Conservation (phyloP, 2,329 filamentous ascomycete genomes). For the Alternaria brassicae region DNA sequence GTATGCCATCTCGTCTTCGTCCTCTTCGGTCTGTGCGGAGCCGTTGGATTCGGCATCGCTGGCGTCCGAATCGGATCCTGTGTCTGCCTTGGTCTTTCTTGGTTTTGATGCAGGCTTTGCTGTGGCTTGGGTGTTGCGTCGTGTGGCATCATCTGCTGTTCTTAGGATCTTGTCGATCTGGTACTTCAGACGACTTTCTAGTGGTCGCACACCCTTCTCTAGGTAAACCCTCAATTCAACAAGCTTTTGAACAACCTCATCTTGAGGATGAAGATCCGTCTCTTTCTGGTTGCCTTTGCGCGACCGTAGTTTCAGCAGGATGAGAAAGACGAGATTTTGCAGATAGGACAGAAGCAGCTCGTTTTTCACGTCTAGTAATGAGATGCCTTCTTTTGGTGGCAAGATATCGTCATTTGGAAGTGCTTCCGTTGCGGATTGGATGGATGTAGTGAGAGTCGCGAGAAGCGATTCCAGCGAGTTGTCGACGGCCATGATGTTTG, state of each 20-base stretch:
- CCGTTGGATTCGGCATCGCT: slow-evolving; percentile 45
- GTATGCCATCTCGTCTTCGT: slow-evolving; percentile 67
- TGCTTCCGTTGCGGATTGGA: slow-evolving; percentile 64
- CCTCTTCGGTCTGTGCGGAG: slow-evolving; percentile 39
- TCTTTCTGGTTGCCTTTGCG: slow-evolving; percentile 42
- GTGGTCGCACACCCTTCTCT: slow-evolving; percentile 87
- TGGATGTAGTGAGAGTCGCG: slow-evolving; percentile 61
- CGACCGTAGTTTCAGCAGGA: slow-evolving; percentile 75
- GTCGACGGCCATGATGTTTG: slow-evolving; percentile 46
- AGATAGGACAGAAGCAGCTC: slow-evolving; percentile 96
- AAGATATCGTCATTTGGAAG: slow-evolving; percentile 68
- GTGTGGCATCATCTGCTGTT: slow-evolving; percentile 74
- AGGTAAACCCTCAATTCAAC: slow-evolving; percentile 90
- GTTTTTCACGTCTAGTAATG: slow-evolving; percentile 93
- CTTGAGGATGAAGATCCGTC: slow-evolving; percentile 58
- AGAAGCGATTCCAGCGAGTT: slow-evolving; percentile 52
- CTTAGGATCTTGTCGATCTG: slow-evolving; percentile 95
- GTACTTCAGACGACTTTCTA: slow-evolving; percentile 91
- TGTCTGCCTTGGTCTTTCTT: slow-evolving; percentile 47
- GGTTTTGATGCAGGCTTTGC: slow-evolving; percentile 24
- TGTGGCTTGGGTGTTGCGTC: slow-evolving; percentile 38
- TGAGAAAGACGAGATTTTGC: slow-evolving; percentile 89
- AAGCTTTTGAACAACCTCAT: slow-evolving; percentile 82
- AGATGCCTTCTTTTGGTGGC: slow-evolving; percentile 86
- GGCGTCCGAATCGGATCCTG: slow-evolving; percentile 52